These are phyloP conservation scores for Nyctanthes arbortristis DNA, from an alignment of 257 asterid species.

Conservation along the genomic window DNA sequence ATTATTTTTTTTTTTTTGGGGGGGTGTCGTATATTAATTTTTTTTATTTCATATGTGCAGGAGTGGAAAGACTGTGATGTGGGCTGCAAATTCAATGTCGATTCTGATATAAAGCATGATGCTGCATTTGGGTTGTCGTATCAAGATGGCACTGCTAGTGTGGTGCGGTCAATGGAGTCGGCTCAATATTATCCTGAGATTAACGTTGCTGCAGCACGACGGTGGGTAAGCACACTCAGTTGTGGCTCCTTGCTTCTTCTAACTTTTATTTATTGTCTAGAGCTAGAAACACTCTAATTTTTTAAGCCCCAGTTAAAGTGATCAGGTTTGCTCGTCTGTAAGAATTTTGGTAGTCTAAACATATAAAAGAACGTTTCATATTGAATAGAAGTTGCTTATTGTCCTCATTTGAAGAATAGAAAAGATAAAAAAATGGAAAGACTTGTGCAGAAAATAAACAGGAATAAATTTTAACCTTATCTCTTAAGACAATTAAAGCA, in stretches of 20 bases:
- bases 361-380: neutral
- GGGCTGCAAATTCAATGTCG: conserved; percentile 70
- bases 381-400: neutral
- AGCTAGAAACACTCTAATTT: neutral
- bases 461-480: neutral
- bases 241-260: conserved; percentile 30
- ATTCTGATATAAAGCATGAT: conserved; percentile 51
- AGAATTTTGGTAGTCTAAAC: neutral
- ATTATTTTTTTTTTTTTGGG: neutral
- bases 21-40: neutral
- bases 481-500: neutral
- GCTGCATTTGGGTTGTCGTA: conserved; percentile 70
- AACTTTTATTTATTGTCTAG: neutral
- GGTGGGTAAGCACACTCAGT: conserved; percentile 88
- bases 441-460: neutral
- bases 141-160: conserved; percentile 46
- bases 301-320: neutral
- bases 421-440: neutral
- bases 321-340: neutral
- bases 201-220: conserved; percentile 74
- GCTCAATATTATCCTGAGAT: conserved; percentile 76
- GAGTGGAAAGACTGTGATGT: conserved; percentile 72
- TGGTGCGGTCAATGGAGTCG: conserved; percentile 94
- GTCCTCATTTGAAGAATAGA: neutral
- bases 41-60: conserved; percentile 38